Percentiles rank a stretch among this genome's conserved stretches.
Evolutionary conservation across 345 rosid genomes (phyloP).

Genomic region (Excoecaria agallocha): DNA sequence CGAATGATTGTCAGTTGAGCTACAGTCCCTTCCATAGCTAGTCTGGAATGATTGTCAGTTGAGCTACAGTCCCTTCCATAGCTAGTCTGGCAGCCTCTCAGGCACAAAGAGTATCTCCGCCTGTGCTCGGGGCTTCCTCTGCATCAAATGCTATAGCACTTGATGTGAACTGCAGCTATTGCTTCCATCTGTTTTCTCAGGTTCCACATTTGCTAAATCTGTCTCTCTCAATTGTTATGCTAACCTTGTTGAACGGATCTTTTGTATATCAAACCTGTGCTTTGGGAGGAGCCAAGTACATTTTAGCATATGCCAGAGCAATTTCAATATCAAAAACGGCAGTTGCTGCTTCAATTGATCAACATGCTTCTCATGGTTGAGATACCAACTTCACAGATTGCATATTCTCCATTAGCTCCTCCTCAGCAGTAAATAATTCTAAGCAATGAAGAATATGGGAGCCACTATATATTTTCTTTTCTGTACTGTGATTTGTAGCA

Average conservation of each 20-base stretch:
- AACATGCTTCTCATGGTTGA: neutral
- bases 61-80: neutral
- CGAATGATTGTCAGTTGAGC: neutral
- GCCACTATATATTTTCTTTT: neutral
- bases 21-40: neutral
- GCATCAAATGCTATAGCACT: neutral
- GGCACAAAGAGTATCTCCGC: neutral
- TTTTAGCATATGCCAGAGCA: neutral
- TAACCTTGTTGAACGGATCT: neutral
- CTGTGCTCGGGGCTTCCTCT: neutral
- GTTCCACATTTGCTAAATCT: neutral
- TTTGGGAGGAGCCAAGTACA: slow-evolving; percentile 6
- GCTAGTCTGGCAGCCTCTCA: neutral
- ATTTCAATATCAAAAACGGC: neutral
- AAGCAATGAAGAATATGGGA: neutral
- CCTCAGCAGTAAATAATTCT: neutral
- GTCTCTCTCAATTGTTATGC: neutral
- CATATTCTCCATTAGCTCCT: neutral
- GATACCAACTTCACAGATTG: neutral
- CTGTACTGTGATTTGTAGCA: neutral
- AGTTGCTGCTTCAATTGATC: neutral
- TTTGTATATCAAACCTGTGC: neutral
- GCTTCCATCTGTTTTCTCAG: neutral
- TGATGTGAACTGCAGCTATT: neutral
- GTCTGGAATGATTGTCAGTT: neutral